Evolutionary conservation across 208 protist species (phyloP), one percentile per base, ranked within the genome.

Genomic region (Angomonas ambiguus): DNA sequence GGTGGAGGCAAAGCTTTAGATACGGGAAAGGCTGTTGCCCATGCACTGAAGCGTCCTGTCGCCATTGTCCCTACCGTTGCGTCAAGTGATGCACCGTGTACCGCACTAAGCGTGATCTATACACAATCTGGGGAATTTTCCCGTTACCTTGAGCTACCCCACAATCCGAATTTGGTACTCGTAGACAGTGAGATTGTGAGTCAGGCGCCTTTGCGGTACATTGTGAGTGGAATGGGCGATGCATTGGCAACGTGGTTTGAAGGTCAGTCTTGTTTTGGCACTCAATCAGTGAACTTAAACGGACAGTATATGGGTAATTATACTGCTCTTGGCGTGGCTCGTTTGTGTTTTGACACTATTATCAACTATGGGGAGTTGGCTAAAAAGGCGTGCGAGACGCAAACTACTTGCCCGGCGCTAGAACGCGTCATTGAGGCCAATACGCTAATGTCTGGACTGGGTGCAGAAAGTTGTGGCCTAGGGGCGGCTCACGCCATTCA

Each of bases 381-480:
- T 6, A 73, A 70, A 51, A 24, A 48, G 1, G 73, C 73, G 48
- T 78, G 73, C 61, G 67, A 68, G 62, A 62, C 61, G 42, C 38
- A 74, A 28, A 53, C 58, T 28, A 72, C 62, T 28, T 78, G 67
- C 48, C 67, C 66, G 2, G 67, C 73, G 42, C 35, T 78, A 2
- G 73, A 73, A 62, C 67, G 73, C 28, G 59, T 78, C 32, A 73
- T 78, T 41, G 73, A 78, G 38, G 66, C 73, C 18, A 78, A 73
- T 62, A 74, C 67, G 30, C 59, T 78, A 27, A 51, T 78, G 20
- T 72, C 67, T 8, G 73, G 73, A 56, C 53, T 78, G 35, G 73
- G 73, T 13, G 55, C 60, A 2, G 68, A 73, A 33, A 73, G 67
- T 27, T 59, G 61, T 56, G 73, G 73, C 0, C 62, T 78, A 24